Percentiles rank a stretch among this genome's conserved stretches.
Evolutionary conservation across 1,284 basidiomycete species (phyloP).

Genomic region (Ustilago sp.): DNA sequence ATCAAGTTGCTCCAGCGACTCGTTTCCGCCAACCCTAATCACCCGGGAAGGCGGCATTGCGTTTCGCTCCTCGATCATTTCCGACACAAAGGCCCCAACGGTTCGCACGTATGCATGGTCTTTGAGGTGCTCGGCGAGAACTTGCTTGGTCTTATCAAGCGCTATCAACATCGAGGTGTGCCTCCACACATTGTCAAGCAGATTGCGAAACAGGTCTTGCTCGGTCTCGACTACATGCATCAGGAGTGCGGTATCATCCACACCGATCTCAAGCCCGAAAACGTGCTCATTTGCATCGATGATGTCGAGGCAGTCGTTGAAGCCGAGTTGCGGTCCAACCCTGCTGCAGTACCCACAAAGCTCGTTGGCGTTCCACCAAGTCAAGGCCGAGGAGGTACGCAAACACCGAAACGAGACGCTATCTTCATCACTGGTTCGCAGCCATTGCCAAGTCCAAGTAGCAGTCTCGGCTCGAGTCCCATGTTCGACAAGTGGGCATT

Average conservation of each 20-base stretch:
- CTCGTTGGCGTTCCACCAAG: slow-evolving; percentile 94
- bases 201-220: slow-evolving; percentile 94
- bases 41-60: slow-evolving; percentile 73
- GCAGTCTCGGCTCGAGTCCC: slow-evolving; percentile 78
- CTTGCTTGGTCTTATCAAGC: slow-evolving; percentile 95
- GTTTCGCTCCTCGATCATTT: slow-evolving; percentile 98
- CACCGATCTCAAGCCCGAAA: slow-evolving; percentile 93
- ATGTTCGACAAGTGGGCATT: slow-evolving; percentile 93
- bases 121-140: slow-evolving; percentile 99
- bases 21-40: slow-evolving; percentile 81
- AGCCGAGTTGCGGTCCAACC: slow-evolving; percentile 79
- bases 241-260: slow-evolving; percentile 90
- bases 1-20: slow-evolving; percentile 97
- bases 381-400: slow-evolving; percentile 94
- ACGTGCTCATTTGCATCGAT: slow-evolving; percentile 96
- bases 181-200: slow-evolving; percentile 93
- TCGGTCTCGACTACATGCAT: slow-evolving; percentile 98
- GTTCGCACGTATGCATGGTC: slow-evolving; percentile 98
- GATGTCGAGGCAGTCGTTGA: slow-evolving; percentile 95
- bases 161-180: slow-evolving; percentile 94
- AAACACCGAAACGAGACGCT: slow-evolving; percentile 89
- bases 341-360: slow-evolving; percentile 77
- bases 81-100: slow-evolving; percentile 94
- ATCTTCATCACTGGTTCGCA: slow-evolving; percentile 93
- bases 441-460: slow-evolving; percentile 84